Base-by-base conservation (phyloP, 768 basidiomycete species). In the Suillus ampliporus region DNA sequence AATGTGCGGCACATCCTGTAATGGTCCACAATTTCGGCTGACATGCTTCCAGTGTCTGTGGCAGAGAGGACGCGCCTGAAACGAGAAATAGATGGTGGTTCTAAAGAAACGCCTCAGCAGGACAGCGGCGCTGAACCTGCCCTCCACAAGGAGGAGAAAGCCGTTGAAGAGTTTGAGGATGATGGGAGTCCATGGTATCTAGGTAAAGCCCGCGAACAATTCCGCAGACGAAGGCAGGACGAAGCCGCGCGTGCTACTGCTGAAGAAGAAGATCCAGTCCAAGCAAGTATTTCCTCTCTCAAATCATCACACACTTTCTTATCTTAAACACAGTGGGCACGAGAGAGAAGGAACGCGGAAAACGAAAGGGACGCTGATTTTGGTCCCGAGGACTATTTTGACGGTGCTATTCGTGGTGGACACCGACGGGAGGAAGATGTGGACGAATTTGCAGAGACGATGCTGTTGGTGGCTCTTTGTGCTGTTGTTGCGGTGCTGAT, bases 321-420 rank as follows among this genome's bases (percentile, higher is more conserved):
- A 70, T 43, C 13, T 5, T 35, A 15, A 58, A 23, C 59, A 53
- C 74, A 92, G 88, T 95, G 91, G 90, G 92, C 92, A 31, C 81
- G 88, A 61, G 89, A 91, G 11, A 84, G 89, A 50, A 81, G 89
- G 65, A 86, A 86, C 57, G 87, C 86, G 3, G 92, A 91, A 64
- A 84, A 84, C 60, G 91, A 91, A 34, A 84, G 86, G 28, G 90
- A 92, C 34, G 80, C 82, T 56, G 92, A 94, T 62, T 88, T 88
- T 65, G 89, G 88, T 9, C 88, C 91, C 0, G 94, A 95, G 52
- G 93, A 94, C 69, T 92, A 93, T 74, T 90, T 89, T 67, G 91
- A 93, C 34, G 89, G 81, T 3, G 83, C 86, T 5, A 62, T 86
- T 65, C 83, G 89, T 26, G 85, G 85, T 15, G 82, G 84, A 5